Conservation (phyloP, 768 basidiomycete genomes). For the Podaxis sp. region DNA sequence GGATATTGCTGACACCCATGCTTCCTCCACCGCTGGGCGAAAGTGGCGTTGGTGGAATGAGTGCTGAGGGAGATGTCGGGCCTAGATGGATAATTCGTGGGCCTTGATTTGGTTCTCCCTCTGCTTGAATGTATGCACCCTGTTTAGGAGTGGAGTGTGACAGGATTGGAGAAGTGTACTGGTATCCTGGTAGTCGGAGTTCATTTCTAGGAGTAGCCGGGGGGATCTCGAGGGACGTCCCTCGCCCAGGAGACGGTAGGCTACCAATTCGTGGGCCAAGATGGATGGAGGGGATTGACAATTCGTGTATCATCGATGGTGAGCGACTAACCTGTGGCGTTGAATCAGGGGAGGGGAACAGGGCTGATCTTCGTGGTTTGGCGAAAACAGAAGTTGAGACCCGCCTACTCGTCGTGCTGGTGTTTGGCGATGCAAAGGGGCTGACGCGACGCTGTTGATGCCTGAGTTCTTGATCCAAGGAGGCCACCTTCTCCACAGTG, state of each 20-base stretch:
- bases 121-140: constrained; percentile 9
- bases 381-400: constrained; percentile 55
- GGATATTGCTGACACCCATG: constrained; percentile 9
- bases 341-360: constrained; percentile 42
- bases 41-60: constrained; percentile 32
- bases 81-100: constrained; percentile 62
- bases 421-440: constrained; percentile 20
- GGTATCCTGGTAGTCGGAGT: constrained; percentile 27
- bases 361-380: constrained; percentile 50
- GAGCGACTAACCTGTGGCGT: constrained; percentile 42
- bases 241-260: background rate
- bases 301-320: constrained; percentile 26
- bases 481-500: constrained; percentile 60
- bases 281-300: constrained; percentile 28
- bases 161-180: constrained; percentile 29
- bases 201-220: constrained; percentile 6
- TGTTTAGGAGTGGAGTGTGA: constrained; percentile 26
- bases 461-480: constrained; percentile 53
- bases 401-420: constrained; percentile 36
- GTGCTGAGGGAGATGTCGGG: constrained; percentile 41
- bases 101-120: constrained; percentile 16
- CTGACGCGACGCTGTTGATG: constrained; percentile 22
- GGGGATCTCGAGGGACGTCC: constrained; percentile 8
- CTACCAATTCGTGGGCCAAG: constrained; percentile 29
- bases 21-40: constrained; percentile 22